Evolutionary conservation across 805 yeast genomes (phyloP).

Genomic region (Saturnispora bothae): DNA sequence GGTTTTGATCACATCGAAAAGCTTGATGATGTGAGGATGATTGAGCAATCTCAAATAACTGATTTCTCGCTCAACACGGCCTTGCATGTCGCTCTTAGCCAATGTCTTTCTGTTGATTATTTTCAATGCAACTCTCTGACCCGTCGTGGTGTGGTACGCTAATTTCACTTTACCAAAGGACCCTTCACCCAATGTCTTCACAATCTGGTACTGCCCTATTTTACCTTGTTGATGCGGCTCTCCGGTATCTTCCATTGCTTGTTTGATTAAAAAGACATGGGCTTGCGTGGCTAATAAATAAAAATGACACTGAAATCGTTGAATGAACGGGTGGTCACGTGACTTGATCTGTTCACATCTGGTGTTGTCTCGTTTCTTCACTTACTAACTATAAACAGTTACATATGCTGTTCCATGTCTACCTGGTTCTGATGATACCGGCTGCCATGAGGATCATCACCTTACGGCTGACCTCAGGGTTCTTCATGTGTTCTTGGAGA

Average conservation of each 20-base stretch:
- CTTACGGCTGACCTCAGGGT: constrained; percentile 85
- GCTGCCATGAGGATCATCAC: constrained; percentile 87
- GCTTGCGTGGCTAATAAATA: too few species aligned
- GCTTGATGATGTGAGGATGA: constrained; percentile 93
- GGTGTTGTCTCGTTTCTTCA: neutral
- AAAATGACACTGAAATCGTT: too few species aligned
- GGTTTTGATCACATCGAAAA: constrained; percentile 90
- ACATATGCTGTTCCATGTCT: too few species aligned
- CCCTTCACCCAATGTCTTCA: constrained; percentile 91
- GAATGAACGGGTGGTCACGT: too few species aligned
- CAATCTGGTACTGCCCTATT: constrained; percentile 88
- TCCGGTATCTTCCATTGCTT: constrained; percentile 10
- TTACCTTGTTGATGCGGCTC: constrained; percentile 24
- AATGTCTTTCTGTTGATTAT: constrained; percentile 86
- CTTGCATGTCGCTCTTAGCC: constrained; percentile 95
- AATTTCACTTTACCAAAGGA: constrained; percentile 93
- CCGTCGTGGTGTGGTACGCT: constrained; percentile 82
- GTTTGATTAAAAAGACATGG: too few species aligned
- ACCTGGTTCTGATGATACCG: constrained; percentile 77
- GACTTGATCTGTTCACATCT: neutral
- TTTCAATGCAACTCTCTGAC: constrained; percentile 85
- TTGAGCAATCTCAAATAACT: constrained; percentile 77
- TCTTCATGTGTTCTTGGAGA: constrained; percentile 93
- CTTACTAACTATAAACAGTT: neutral
- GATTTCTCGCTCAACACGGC: constrained; percentile 89